A percentile compares a stretch with the other conserved stretches of the same genome.
phyloP scores from a whole-genome alignment of 768 basidiomycete genomes.

The Phaffia australis region DNA sequence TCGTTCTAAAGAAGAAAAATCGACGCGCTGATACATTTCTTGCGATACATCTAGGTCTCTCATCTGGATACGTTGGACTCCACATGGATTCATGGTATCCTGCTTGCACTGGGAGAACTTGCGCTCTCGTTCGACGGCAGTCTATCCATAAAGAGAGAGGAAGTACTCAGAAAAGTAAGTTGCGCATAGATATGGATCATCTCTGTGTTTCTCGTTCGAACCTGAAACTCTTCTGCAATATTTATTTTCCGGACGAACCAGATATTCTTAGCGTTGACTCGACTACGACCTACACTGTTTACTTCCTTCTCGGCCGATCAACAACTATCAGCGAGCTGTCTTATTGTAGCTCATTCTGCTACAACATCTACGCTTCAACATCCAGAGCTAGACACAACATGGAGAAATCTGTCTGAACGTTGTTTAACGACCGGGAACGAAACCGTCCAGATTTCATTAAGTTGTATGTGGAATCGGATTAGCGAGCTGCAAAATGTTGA shows the following conservation, averaged over 20 bases:
- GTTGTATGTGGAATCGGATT: constrained; percentile 55
- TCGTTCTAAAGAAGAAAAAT: background rate
- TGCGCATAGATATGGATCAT: constrained; percentile 10
- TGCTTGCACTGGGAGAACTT: constrained; percentile 64
- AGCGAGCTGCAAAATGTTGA: constrained; percentile 61
- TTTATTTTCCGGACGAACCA: constrained; percentile 35
- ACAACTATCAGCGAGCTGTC: constrained; percentile 60
- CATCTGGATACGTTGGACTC: constrained; percentile 55
- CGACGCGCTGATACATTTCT: background rate
- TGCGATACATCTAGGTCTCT: constrained; percentile 29
- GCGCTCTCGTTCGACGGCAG: constrained; percentile 35
- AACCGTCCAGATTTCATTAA: constrained; percentile 65
- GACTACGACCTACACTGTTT: constrained; percentile 51
- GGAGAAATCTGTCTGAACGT: constrained; percentile 50
- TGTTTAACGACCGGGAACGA: constrained; percentile 57
- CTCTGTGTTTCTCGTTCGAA: constrained; percentile 5
- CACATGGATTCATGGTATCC: constrained; percentile 65
- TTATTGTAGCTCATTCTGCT: constrained; percentile 46
- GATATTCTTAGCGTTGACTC: constrained; percentile 55
- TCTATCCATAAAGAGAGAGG: too few relatives aligned
- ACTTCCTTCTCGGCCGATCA: constrained; percentile 59
- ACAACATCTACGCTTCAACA: constrained; percentile 47
- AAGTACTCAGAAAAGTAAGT: constrained; percentile 18
- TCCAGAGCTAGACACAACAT: constrained; percentile 4
- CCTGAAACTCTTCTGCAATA: constrained; percentile 3